phyloP scores from a whole-genome alignment of 371 early-diverging fungal genomes.

The Saksenaea oblongispora region DNA sequence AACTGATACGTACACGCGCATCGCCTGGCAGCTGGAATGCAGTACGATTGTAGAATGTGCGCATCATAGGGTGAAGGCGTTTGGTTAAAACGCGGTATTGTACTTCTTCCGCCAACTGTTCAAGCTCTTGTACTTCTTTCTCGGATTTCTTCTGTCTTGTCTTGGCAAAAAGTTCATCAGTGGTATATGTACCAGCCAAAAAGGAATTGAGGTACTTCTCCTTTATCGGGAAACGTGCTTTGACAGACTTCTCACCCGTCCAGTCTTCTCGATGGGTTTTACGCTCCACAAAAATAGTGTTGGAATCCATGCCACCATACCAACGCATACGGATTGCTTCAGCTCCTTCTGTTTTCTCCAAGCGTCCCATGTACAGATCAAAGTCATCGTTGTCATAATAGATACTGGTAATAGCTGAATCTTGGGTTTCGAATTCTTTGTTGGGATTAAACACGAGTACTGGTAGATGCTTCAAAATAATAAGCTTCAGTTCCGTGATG shows the following conservation, averaged over 20 bases:
- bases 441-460: constrained; percentile 93
- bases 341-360: constrained; percentile 95
- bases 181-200: constrained; percentile 81
- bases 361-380: constrained; percentile 91
- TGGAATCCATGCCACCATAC: constrained; percentile 91
- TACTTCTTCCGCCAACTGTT: constrained; percentile 84
- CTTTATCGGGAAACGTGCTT: constrained; percentile 95
- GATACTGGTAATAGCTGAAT: constrained; percentile 96
- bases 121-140: constrained; percentile 80
- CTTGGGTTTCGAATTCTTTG: constrained; percentile 68
- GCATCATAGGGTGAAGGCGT: constrained; percentile 85
- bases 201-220: constrained; percentile 93
- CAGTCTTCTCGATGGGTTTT: constrained; percentile 99
- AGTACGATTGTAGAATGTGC: constrained; percentile 98
- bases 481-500: constrained; percentile 93
- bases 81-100: constrained; percentile 77
- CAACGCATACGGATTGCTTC: constrained; percentile 95
- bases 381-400: constrained; percentile 97
- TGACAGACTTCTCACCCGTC: constrained; percentile 97
- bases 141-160: constrained; percentile 82
- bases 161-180: constrained; percentile 80
- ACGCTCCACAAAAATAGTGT: constrained; percentile 96
- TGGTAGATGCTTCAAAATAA: constrained; percentile 95
- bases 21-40: constrained; percentile 99
- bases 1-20: constrained; percentile 96